Conservation (phyloP, 768 basidiomycete species). For the Suillus hirtellus region DNA sequence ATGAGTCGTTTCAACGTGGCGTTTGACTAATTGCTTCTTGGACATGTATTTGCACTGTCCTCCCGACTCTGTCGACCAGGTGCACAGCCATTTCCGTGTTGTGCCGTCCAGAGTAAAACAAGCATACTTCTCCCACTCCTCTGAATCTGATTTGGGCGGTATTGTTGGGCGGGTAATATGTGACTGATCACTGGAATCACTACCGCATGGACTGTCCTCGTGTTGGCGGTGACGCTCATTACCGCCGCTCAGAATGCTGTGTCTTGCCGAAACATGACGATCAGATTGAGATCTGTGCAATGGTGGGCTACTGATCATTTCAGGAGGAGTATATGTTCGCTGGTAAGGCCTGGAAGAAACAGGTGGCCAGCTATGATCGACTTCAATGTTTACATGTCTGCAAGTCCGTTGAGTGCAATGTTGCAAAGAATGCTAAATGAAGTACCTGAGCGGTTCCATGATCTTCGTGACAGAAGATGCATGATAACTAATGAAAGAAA, state of each 20-base stretch:
- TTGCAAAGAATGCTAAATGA: slow-evolving; percentile 10
- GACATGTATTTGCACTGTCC: slow-evolving; percentile 44
- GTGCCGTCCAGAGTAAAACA: slow-evolving; percentile 36
- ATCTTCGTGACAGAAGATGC: slow-evolving; percentile 20
- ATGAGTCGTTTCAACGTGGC: slow-evolving; percentile 66
- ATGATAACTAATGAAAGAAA: slow-evolving; percentile 10
- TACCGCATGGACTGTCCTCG: slow-evolving; percentile 31
- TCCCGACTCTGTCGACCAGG: slow-evolving; percentile 38
- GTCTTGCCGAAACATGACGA: slow-evolving; percentile 2
- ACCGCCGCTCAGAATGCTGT: not conserved
- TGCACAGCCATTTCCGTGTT: slow-evolving; percentile 41
- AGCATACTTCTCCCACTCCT: slow-evolving; percentile 36
- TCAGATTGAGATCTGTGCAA: slow-evolving; percentile 15
- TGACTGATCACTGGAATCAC: slow-evolving; percentile 32
- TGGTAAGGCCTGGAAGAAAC: slow-evolving; percentile 17
- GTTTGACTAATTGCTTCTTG: slow-evolving; percentile 68
- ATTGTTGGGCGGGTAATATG: slow-evolving; percentile 16
- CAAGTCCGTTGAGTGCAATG: slow-evolving; percentile 14
- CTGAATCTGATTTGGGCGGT: slow-evolving; percentile 29
- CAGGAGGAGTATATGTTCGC: slow-evolving; percentile 12
- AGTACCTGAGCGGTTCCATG: slow-evolving; percentile 31
- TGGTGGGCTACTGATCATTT: slow-evolving; percentile 9
- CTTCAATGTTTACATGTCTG: slow-evolving; percentile 26
- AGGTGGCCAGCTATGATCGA: slow-evolving; percentile 17
- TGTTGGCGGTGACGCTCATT: slow-evolving; percentile 14